Base-by-base conservation (phyloP, 257 asterid genomes). In the Plantago elongata region DNA sequence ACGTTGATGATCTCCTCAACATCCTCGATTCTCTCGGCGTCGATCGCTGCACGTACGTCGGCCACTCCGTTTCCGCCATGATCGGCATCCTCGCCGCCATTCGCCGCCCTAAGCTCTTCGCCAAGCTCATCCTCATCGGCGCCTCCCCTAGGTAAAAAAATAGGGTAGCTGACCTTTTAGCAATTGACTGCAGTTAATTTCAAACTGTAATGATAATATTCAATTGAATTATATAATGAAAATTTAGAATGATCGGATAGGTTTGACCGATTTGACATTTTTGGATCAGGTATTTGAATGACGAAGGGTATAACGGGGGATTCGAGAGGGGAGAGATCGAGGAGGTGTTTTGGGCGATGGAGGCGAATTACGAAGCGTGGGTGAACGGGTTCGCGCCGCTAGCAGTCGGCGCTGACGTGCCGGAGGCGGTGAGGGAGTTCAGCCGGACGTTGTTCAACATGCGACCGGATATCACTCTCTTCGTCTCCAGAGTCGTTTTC, bases 351-450 rank as follows among this genome's bases (percentile, higher is more conserved):
- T 61, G 93, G 13, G 97, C 97, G 7, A 92, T 92, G 98, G 82
- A 86, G 65, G 80, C 87, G 15, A 92, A 92, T 70, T 92, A 92
- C 77, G 82, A 77, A 56, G 97, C 98, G 57, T 92, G 98, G 98
- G 98, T 86, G 44, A 77, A 52, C 37, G 98, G 98, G 0, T 89
- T 78, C 70, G 97, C 98, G 51, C 98, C 98, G 37, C 78, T 92
- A 48, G 86, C 95, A 22, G 98, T 92, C 59, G 98, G 98, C 17
- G 98, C 95, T 13, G 98, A 92, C 58, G 98, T 89, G 60, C 98
- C 98, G 69, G 85, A 77, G 15, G 97, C 94, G 0, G 97, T 89
- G 56, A 76, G 86, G 17, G 97, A 89, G 47, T 89, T 89, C 72
- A 89, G 90, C 67, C 77, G 92, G 62, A 90, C 97, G 13, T 66